phyloP scores from a whole-genome alignment of 2,329 filamentous ascomycete species.

The Fusarium illudens region DNA sequence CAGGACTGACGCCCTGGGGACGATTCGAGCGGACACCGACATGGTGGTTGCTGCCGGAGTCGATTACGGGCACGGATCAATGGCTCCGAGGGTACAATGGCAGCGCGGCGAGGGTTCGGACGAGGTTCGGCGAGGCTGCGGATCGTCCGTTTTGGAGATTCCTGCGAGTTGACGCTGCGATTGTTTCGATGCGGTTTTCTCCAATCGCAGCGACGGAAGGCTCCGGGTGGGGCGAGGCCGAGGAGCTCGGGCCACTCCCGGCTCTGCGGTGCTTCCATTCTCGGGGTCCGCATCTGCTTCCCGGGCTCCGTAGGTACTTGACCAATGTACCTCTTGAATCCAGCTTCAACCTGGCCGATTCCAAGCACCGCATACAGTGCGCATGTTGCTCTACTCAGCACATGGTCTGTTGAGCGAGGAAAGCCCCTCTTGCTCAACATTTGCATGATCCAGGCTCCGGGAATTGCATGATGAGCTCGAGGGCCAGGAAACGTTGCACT shows the following conservation, averaged over 20 bases:
- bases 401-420: not conserved
- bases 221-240: conserved; percentile 6
- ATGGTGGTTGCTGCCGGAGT: conserved; percentile 10
- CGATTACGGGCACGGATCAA: not conserved
- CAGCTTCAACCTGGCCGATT: not conserved
- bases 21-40: conserved; percentile 23
- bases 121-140: not conserved
- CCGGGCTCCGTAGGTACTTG: conserved; percentile 5
- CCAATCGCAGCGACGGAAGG: conserved; percentile 20
- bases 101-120: not conserved
- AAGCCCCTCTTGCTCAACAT: not conserved
- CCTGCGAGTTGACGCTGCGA: conserved; percentile 23
- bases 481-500: not conserved
- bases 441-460: not conserved
- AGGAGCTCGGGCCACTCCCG: conserved; percentile 28
- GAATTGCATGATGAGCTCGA: not conserved
- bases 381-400: not conserved
- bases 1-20: conserved; percentile 26
- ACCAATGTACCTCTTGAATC: not conserved
- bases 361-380: not conserved
- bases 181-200: not conserved
- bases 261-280: conserved; percentile 8
- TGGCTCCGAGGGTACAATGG: not conserved
- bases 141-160: conserved; percentile 18
- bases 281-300: conserved; percentile 1